Conservation (phyloP, 1,139 yeast genomes). For the Yamadazyma jaroonii region DNA sequence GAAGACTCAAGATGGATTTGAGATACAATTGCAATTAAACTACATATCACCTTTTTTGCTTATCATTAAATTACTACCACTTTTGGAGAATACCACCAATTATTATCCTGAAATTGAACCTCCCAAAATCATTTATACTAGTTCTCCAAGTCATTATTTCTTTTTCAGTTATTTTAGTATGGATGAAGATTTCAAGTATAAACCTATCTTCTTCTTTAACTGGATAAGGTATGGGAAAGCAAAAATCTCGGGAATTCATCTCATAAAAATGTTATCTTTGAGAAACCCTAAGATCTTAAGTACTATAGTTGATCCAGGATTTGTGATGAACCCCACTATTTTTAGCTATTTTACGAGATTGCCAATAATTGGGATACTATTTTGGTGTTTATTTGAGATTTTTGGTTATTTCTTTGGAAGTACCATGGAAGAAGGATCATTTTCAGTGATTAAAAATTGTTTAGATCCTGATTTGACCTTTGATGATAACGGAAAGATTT, state of each 20-base stretch:
- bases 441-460: constrained; percentile 64
- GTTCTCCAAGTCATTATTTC: constrained; percentile 69
- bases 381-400: constrained; percentile 66
- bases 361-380: constrained; percentile 71
- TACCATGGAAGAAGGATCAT: constrained; percentile 67
- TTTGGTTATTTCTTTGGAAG: constrained; percentile 72
- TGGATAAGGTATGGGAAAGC: constrained; percentile 81
- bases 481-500: constrained; percentile 68
- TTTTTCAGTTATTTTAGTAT: constrained; percentile 51
- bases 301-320: constrained; percentile 80
- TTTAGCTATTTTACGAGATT: constrained; percentile 73
- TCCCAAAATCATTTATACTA: constrained; percentile 64
- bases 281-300: constrained; percentile 66
- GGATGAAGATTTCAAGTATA: constrained; percentile 50
- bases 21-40: constrained; percentile 77
- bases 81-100: constrained; percentile 41
- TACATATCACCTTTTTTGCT: constrained; percentile 73
- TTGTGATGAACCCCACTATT: constrained; percentile 74
- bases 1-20: constrained; percentile 68
- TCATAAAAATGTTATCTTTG: constrained; percentile 61
- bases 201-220: constrained; percentile 67
- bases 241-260: constrained; percentile 77
- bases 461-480: constrained; percentile 50
- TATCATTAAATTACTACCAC: constrained; percentile 58
- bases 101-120: constrained; percentile 26